Conservation (phyloP, 257 asterid species). For the Gentiana dahurica region DNA sequence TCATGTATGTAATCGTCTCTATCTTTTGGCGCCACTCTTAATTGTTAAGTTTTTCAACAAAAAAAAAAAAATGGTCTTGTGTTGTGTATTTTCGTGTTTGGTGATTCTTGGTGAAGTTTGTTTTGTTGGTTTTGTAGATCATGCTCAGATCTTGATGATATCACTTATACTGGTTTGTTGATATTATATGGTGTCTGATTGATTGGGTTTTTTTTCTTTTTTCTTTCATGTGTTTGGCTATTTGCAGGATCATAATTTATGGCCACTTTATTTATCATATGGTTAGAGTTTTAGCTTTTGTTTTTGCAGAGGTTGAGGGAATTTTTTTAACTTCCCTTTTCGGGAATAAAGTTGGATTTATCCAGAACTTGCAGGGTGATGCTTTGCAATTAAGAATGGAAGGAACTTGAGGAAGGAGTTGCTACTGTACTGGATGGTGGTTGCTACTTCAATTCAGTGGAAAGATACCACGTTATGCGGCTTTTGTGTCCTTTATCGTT, state of each 20-base stretch:
- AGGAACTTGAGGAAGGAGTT: slow-evolving; percentile 15
- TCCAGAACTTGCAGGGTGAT: background rate
- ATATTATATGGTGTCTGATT: slow-evolving; percentile 26
- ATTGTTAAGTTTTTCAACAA: slow-evolving; percentile 5
- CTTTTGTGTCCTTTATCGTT: slow-evolving; percentile 11
- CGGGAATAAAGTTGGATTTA: slow-evolving; percentile 9
- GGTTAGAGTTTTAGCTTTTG: background rate
- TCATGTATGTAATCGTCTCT: slow-evolving; percentile 5
- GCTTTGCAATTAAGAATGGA: slow-evolving; percentile 17
- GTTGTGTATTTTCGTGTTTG: slow-evolving; percentile 20
- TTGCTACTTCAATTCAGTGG: slow-evolving; percentile 11
- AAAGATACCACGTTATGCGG: slow-evolving; percentile 11
- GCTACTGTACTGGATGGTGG: slow-evolving; percentile 10
- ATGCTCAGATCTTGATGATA: slow-evolving; percentile 42
- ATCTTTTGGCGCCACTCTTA: slow-evolving; percentile 9
- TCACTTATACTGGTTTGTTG: slow-evolving; percentile 30
- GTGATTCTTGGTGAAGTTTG: slow-evolving; percentile 31
- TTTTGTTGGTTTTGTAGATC: slow-evolving; percentile 53
- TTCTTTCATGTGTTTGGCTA: slow-evolving; percentile 5
- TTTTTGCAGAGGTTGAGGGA: slow-evolving; percentile 27
- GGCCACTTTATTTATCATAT: background rate
- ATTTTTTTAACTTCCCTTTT: slow-evolving; percentile 8
- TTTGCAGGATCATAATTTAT: slow-evolving; percentile 10
- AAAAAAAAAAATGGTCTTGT: slow-evolving; percentile 9
- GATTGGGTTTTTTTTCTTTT: slow-evolving; percentile 18